Base-by-base conservation (phyloP, 257 asterid species). In the Solanum bulbocastanum region DNA sequence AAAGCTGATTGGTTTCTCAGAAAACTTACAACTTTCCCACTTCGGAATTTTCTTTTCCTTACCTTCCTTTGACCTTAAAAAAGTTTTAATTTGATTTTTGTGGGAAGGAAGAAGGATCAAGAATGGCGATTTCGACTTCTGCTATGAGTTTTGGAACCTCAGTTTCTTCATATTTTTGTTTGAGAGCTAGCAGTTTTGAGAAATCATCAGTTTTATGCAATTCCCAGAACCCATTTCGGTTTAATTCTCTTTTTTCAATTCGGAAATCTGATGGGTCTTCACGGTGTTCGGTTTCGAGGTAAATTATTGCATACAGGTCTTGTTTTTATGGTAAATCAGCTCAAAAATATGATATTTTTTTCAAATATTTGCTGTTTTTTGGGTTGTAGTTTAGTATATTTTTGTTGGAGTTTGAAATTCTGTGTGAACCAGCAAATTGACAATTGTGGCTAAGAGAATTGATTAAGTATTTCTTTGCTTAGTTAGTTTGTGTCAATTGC, bases 51-150 rank as follows among this genome's bases (percentile, higher is more conserved):
- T 39, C 58, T 23, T 37, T 37, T 10, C 85, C 16, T 14, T 42
- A 42, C 62, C 18, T 73, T 73, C 82, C 82, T 23, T 40, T 36
- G 18, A 74, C 87, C 33, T 8, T 33, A 33, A 40, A 23, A 16
- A 18, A 86, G n/a, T 7, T 14, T 40, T 78, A 78, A 16, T 25
- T 78, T 10, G 60, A 40, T 78, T 78, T 25, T 72, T 32, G 37
- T 10, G 37, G 14, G 56, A 69, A 69, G 73, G 20, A 79, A 74
- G 60, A 56, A 73, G 44, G 65, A 71, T 83, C 85, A 83, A 88
- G 5, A 36, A 94, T 96, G 99, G 93, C 97, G 87, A 69, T 86
- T 84, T 88, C 90, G 85, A 23, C 73, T 81, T 91, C 93, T 81
- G 87, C 93, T 35, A 65, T 89, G 91, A 49, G 65, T 83, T 90